Evolutionary conservation across 2,329 filamentous ascomycete genomes (phyloP).

Genomic region (Ophidiomyces ophidiicola): DNA sequence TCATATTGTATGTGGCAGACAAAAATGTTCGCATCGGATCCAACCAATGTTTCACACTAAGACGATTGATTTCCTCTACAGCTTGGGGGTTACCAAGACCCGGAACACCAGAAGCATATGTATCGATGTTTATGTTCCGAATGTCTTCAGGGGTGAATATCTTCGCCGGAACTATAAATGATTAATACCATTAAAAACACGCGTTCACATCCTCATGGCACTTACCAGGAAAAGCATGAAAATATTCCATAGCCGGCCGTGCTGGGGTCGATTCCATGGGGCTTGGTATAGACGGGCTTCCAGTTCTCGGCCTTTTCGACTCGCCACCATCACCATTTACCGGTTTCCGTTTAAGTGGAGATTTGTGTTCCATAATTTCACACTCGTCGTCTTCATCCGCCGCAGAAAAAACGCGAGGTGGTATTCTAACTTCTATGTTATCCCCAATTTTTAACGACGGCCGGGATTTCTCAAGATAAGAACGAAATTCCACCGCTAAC

Average conservation of each 20-base stretch:
- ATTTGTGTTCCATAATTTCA: constrained; percentile 4
- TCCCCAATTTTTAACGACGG: constrained; percentile 27
- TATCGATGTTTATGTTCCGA: constrained; percentile 42
- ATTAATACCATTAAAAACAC: neutral
- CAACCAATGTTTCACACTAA: constrained; percentile 49
- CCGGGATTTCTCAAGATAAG: constrained; percentile 35
- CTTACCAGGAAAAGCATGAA: constrained; percentile 1
- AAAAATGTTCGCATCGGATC: constrained; percentile 38
- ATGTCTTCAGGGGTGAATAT: constrained; percentile 33
- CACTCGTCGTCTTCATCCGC: constrained; percentile 9
- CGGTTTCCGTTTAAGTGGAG: constrained; percentile 11
- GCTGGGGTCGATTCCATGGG: no score
- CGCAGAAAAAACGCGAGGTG: neutral
- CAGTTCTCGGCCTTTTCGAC: constrained; percentile 8
- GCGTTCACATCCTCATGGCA: neutral
- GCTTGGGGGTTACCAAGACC: constrained; percentile 49
- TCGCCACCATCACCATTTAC: constrained; percentile 2
- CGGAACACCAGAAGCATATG: constrained; percentile 47
- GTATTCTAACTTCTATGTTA: constrained; percentile 1
- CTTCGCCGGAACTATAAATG: constrained; percentile 14
- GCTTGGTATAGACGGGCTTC: neutral
- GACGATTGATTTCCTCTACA: constrained; percentile 45
- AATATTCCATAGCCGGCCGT: constrained; percentile 3
- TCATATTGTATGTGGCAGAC: constrained; percentile 20
- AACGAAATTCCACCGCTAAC: constrained; percentile 42